phyloP scores from a whole-genome alignment of 352 stramenopile genomes.

The Phytophthora cryptogea region DNA sequence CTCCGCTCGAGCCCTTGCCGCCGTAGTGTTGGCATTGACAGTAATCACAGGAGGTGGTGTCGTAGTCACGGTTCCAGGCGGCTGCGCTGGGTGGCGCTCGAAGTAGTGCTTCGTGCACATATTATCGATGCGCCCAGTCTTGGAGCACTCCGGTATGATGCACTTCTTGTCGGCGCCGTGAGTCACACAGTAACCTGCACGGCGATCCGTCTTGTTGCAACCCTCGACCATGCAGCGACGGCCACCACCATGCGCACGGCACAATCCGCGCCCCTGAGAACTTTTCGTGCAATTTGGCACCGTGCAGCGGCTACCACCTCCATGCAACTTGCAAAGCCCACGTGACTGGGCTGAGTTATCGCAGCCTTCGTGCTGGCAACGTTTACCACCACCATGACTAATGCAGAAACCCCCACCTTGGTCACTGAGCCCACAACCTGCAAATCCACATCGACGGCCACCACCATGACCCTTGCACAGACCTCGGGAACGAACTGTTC shows the following conservation, averaged over 20 bases:
- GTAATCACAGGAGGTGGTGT: slow-evolving; percentile 44
- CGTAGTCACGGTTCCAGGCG: slow-evolving; percentile 38
- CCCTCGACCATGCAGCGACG: slow-evolving; percentile 82
- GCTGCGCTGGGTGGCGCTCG: slow-evolving; percentile 65
- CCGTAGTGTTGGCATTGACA: slow-evolving; percentile 40
- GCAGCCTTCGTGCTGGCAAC: slow-evolving; percentile 74
- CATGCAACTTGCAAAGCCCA: slow-evolving; percentile 81
- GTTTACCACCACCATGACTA: slow-evolving; percentile 81
- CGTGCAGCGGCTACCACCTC: slow-evolving; percentile 77
- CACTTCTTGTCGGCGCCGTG: slow-evolving; percentile 87
- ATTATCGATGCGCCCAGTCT: slow-evolving; percentile 81
- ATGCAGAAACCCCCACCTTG: slow-evolving; percentile 85
- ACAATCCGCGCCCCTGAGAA: slow-evolving; percentile 82
- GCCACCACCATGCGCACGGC: slow-evolving; percentile 81
- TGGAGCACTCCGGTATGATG: slow-evolving; percentile 76
- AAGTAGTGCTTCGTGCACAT: slow-evolving; percentile 90
- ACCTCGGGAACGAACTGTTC: slow-evolving; percentile 76
- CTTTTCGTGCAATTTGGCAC: slow-evolving; percentile 86
- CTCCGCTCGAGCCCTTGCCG: slow-evolving; percentile 39
- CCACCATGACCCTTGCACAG: slow-evolving; percentile 84
- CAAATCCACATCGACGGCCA: slow-evolving; percentile 69
- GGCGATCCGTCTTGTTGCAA: slow-evolving; percentile 86
- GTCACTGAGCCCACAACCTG: slow-evolving; percentile 73
- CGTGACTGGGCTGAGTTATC: slow-evolving; percentile 86
- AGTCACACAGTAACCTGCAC: slow-evolving; percentile 78